Base-by-base conservation (phyloP, 148 eudicot genomes). In the Rhododendron ovatum region DNA sequence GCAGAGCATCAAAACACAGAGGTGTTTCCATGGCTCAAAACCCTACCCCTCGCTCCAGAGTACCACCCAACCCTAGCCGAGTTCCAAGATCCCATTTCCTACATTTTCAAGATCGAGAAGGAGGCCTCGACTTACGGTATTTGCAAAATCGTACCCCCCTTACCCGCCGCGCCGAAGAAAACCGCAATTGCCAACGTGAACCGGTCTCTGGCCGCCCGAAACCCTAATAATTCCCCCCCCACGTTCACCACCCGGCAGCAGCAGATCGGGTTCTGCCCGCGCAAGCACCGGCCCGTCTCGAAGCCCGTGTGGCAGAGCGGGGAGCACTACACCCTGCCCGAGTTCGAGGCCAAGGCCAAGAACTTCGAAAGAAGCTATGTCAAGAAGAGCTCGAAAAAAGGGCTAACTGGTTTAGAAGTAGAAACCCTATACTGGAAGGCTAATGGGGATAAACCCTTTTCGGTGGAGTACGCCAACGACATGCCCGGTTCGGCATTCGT, bases 271-370 rank as follows among this genome's bases (percentile, higher is more conserved):
- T 95, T 95, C 78, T 97, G 96, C 87, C 99, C 99, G 0, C 79
- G 99, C n/a, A 97, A 93, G 89, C 95, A 94, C 85, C 88, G 95
- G 6, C 98, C 99, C 6, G 94, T 94, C 7, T 93, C 94, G 90
- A 92, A 95, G 84, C 91, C 96, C 20, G 99, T 97, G 15, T 97
- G 98, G 99, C 95, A 95, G 91, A 95, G 98, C 55, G 99, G 99
- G 18, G 96, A 93, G 82, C 30, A 61, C 12, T 97, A 95, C 59
- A 95, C 94, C 37, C 88, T 94, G 24, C 85, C 88, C 4, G 89
- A 96, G 65, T 96, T 96, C 30, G 98, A 95, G 83, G 90, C 92
- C 0, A 96, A 95, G 81, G 98, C 98, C 0, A 96, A 92, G 90
- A 80, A 39, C 33, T 96, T 96, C 63, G 99, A 95, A 91, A 93